Evolutionary conservation across 1,284 basidiomycete species (phyloP), one percentile per base, ranked within the genome.

Genomic region (Rhizoctonia solani): DNA sequence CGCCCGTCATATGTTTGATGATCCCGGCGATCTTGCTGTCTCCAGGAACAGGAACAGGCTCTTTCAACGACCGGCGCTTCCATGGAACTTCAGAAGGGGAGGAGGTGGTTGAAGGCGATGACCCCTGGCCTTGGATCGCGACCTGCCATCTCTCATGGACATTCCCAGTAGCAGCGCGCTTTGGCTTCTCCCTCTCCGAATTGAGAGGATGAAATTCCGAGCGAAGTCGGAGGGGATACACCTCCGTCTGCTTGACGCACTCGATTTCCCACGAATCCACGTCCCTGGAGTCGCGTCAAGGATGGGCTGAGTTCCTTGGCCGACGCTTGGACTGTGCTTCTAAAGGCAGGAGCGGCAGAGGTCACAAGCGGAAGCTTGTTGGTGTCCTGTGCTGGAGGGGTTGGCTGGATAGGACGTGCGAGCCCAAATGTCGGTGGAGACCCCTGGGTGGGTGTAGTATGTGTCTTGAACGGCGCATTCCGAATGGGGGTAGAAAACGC

Each of bases 211-310:
- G 32, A 61, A 13, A 61, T 61, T 6, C 58, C 58, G n/a, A 61
- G 58, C 21, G 49, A 30, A 29, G 49, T 14, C 29, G 13, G 39
- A n/a, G 59, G 59, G 2, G 37, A 41, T 27, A 49, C 30, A n/a
- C 34, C 49, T 42, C 25, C 59, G 27, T 47, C 89, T 41, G 81
- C 86, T 76, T 87, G 86, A 9, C 37, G 49, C 32, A 92, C 87
- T 78, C 90, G 85, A 71, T 83, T 89, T 75, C 89, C 87, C 5
- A 92, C 90, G 73, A 92, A 92, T 1, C 90, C 90, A 47, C 90
- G 85, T 5, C 90, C 90, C 72, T 91, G 85, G n/a, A 92, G 77
- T 67, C 89, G 79, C 71, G 88, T 91, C 29, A 92, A 83, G 74
- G 88, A 90, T 1, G 90, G 90, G 1, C 89, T 90, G 3, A 84